phyloP scores from a whole-genome alignment of 306 rosid genomes.

The Lathyrus sativus region DNA sequence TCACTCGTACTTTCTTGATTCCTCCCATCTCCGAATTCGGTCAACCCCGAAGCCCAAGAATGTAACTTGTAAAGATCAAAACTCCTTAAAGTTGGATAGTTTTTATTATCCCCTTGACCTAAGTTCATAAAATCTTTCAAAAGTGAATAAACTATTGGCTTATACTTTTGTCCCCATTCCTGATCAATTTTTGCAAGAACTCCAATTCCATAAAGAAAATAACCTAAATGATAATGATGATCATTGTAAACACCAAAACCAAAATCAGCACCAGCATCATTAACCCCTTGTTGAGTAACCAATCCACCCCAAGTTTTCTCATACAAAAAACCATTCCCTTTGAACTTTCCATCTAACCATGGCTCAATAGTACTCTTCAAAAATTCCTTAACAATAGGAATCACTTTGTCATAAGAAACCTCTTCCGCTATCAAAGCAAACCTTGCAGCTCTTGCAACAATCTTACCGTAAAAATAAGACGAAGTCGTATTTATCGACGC shows the following conservation, averaged over 20 bases:
- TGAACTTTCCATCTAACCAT: slow-evolving; percentile 76
- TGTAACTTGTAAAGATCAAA: slow-evolving; percentile 76
- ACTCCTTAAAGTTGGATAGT: slow-evolving; percentile 71
- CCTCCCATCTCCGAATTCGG: slow-evolving; percentile 78
- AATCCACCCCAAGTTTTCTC: slow-evolving; percentile 84
- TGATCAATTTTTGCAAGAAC: slow-evolving; percentile 83
- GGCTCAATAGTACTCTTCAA: slow-evolving; percentile 73
- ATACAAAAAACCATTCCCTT: slow-evolving; percentile 74
- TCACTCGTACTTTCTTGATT: slow-evolving; percentile 92
- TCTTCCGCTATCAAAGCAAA: slow-evolving; percentile 89
- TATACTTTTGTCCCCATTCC: slow-evolving; percentile 75
- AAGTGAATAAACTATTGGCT: slow-evolving; percentile 67
- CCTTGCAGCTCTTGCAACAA: slow-evolving; percentile 81
- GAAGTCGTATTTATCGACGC: slow-evolving; percentile 47
- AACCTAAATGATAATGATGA: slow-evolving; percentile 88
- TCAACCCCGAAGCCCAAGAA: slow-evolving; percentile 90
- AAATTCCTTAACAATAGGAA: slow-evolving; percentile 55
- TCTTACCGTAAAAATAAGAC: slow-evolving; percentile 77
- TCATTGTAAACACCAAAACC: slow-evolving; percentile 85
- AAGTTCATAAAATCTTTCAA: slow-evolving; percentile 67
- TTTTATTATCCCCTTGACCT: slow-evolving; percentile 44
- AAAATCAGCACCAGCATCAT: slow-evolving; percentile 70
- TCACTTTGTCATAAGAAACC: slow-evolving; percentile 51
- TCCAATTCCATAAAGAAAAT: slow-evolving; percentile 79
- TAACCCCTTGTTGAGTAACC: slow-evolving; percentile 67